phyloP scores from a whole-genome alignment of 2,329 filamentous ascomycete species.

The Helminthosporium solani region DNA sequence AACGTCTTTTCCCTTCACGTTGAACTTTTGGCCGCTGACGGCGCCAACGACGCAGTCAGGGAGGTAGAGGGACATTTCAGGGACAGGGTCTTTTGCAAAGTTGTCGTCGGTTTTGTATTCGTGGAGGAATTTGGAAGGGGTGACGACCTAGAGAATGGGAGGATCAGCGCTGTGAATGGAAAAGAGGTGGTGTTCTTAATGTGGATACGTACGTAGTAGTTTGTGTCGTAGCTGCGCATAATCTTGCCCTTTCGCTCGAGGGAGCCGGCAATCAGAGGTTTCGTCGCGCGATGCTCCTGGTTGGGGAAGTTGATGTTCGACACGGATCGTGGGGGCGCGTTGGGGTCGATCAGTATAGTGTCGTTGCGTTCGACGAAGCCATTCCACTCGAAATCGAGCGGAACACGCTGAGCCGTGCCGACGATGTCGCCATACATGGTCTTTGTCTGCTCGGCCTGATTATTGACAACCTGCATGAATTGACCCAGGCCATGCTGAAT shows the following conservation, averaged over 20 bases:
- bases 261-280: constrained; percentile 80
- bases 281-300: constrained; percentile 76
- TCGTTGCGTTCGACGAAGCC: constrained; percentile 73
- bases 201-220: constrained; percentile 65
- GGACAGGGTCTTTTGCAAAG: constrained; percentile 69
- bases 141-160: constrained; percentile 57
- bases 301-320: constrained; percentile 81
- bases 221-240: constrained; percentile 74
- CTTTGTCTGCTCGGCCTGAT: constrained; percentile 78
- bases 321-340: constrained; percentile 70
- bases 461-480: constrained; percentile 77
- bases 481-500: constrained; percentile 80
- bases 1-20: constrained; percentile 90
- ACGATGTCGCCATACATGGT: constrained; percentile 84
- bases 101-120: constrained; percentile 94
- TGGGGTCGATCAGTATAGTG: constrained; percentile 74
- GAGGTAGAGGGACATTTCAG: constrained; percentile 87
- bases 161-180: background rate
- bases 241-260: constrained; percentile 90
- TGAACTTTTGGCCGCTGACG: constrained; percentile 79
- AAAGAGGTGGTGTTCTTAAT: background rate
- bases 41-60: constrained; percentile 82
- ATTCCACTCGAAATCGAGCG: constrained; percentile 87
- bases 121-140: constrained; percentile 83
- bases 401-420: constrained; percentile 71